Base-by-base conservation (phyloP, 2,329 filamentous ascomycete species). In the Trichoderma endophyticum region DNA sequence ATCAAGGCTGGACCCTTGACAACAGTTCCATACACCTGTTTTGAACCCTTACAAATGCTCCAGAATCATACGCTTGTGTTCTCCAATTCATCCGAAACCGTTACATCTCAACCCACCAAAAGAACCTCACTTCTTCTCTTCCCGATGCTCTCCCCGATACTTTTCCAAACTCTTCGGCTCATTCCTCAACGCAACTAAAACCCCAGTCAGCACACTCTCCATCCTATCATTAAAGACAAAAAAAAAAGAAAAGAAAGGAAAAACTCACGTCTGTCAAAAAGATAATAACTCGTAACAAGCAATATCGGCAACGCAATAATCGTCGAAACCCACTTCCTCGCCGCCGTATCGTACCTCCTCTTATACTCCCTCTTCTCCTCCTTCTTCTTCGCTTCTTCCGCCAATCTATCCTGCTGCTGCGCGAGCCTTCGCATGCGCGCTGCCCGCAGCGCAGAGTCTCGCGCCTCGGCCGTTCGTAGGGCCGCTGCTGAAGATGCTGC, bases 221-320 rank as follows among this genome's bases (percentile, higher is more conserved):
- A n/a, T n/a, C n/a, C n/a, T n/a, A n/a, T 30, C 28, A 12, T n/a
- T 26, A 48, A 48, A 21, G 26, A 26, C 24, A 11, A 32, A 32
- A 32, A 32, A 30, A 30, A 8, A 30, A 30, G 28, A 9, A 32
- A 2, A 14, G 15, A 11, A 7, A 30, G 39, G 9, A 24, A 48
- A 21, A 62, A 82, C 85, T 80, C 72, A 86, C 85, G 76, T 78
- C 85, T 79, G 60, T 88, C 83, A 77, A 86, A 89, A 3, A 89
- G 77, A 66, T 83, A 84, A 73, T 87, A 89, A 26, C 87, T 88
- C 30, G 86, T 87, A 64, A 89, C 86, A 15, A 89, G 73, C 5
- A 88, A 75, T 36, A 89, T 84, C 2, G 87, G 87, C 78, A 88
- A 75, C 28, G 85, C 86, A 70, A 89, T 83, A 74, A 89, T 85